Base-by-base conservation (phyloP, 2,329 filamentous ascomycete genomes). In the Clonostachys solani region DNA sequence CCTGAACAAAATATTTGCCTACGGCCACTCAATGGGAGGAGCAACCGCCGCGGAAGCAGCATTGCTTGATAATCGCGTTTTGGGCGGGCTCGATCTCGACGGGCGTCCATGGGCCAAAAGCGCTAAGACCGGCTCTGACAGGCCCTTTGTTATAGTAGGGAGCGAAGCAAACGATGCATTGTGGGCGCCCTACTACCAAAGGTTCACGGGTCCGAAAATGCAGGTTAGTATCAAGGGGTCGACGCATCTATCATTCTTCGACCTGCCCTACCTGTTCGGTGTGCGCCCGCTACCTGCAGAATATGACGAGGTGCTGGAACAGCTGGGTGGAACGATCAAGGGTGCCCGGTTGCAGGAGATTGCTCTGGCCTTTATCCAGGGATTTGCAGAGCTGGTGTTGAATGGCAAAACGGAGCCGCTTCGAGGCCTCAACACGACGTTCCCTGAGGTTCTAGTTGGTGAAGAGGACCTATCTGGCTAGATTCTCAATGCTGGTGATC, bases 41-140 rank as follows among this genome's bases (percentile, higher is more conserved):
- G 62, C 63, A 3, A 58, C 65, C 1, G 52, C 66, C 0, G 61
- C 61, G 6, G 54, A 55, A 6, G 56, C 57, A 10, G 55, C 62
- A 46, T 46, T 55, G 17, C 42, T 48, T 4, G 65, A 68, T 41
- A 43, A 47, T 1, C 58, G 65, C 17, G 56, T 71, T 47, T 47
- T 54, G 4, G 67, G 55, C 9, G 66, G 63, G 38, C 47, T 69
- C 3, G 60, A 69, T 49, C 42, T 69, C n/a, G 69, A 72, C 49
- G 69, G 70, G n/a, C 33, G 41, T 1, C 43, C 66, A 2, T 55
- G 49, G 13, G 53, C 49, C 7, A 51, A 3, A 2, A 18, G 15
- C 36, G 36, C 17, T 1, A 18, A 38, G 17, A 18, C 36, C 36
- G 36, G 36, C 17, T 18, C 17, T 12, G 15, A n/a, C 36, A 38